Conservation (phyloP, 1,284 basidiomycete genomes). For the Mycena citricolor region DNA sequence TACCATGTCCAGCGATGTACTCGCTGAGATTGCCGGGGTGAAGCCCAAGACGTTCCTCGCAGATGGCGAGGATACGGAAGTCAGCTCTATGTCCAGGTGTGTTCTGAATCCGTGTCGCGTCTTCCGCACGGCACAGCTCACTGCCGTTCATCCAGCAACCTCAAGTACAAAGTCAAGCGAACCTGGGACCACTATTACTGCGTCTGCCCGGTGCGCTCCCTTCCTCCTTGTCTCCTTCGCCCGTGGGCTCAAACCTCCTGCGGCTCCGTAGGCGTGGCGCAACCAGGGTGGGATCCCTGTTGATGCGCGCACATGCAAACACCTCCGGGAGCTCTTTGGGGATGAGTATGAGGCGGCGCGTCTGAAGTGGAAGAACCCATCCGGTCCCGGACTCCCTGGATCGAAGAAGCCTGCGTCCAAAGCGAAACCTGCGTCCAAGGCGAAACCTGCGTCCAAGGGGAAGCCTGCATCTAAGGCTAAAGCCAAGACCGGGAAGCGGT, state of each 20-base stretch:
- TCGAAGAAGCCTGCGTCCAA: constrained; percentile 24
- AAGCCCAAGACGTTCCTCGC: constrained; percentile 40
- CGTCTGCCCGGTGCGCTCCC: constrained; percentile 28
- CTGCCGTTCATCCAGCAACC: constrained; percentile 34
- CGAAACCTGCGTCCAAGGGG: constrained; percentile 28
- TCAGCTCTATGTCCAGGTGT: constrained; percentile 42
- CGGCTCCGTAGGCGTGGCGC: constrained; percentile 45
- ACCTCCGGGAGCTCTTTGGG: constrained; percentile 56
- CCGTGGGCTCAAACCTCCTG: constrained; percentile 5
- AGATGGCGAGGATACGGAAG: constrained; percentile 45
- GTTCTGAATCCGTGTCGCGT: constrained; percentile 5
- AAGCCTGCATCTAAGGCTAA: constrained; percentile 18
- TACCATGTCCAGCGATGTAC: constrained; percentile 33
- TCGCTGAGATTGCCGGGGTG: constrained; percentile 46
- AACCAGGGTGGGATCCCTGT: constrained; percentile 49
- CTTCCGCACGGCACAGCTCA: neutral
- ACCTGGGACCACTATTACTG: constrained; percentile 60
- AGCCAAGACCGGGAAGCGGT: no score
- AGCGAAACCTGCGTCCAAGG: constrained; percentile 30
- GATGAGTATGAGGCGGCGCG: constrained; percentile 57
- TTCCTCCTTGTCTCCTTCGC: neutral
- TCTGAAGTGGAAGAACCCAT: constrained; percentile 46
- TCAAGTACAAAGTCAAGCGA: constrained; percentile 51
- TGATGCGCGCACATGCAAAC: constrained; percentile 62
- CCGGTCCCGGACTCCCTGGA: constrained; percentile 37